phyloP scores from a whole-genome alignment of 805 yeast genomes.

The Cyberlindnera mycetangii region DNA sequence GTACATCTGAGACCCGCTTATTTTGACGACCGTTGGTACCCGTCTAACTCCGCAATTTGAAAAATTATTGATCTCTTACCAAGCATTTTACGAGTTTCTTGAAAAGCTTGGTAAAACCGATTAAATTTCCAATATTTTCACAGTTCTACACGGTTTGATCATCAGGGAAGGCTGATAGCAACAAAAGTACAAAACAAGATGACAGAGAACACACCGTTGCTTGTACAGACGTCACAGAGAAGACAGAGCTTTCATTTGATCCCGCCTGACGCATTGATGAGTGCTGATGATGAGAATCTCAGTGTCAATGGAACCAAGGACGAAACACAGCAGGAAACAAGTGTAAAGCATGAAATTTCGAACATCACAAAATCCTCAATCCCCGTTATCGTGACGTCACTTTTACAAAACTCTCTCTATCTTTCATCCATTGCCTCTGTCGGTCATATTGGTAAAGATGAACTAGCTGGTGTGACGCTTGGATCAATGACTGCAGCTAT shows the following conservation, averaged over 20 bases:
- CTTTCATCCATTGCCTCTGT: slow-evolving; percentile 40
- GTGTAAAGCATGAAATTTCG: slow-evolving; percentile 17
- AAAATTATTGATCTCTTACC: no score
- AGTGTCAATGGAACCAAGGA: no score
- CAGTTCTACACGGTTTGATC: no score
- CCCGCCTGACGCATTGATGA: neutral
- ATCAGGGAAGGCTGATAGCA: neutral
- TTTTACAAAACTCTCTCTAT: slow-evolving; percentile 27
- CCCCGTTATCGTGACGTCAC: slow-evolving; percentile 27
- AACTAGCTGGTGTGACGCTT: slow-evolving; percentile 78
- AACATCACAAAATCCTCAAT: slow-evolving; percentile 19
- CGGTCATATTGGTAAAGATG: slow-evolving; percentile 75
- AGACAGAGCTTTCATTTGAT: neutral
- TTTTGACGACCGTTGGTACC: no score
- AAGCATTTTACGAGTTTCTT: no score
- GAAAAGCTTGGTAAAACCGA: no score
- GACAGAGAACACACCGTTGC: neutral
- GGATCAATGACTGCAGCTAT: slow-evolving; percentile 84
- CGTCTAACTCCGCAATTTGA: no score
- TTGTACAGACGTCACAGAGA: neutral
- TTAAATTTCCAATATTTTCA: no score
- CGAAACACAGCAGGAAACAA: slow-evolving; percentile 15
- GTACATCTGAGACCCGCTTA: no score
- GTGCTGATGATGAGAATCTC: slow-evolving; percentile 8
- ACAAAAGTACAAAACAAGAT: neutral